Conservation (phyloP, 1,284 basidiomycete species). For the Puccinia triticina region DNA sequence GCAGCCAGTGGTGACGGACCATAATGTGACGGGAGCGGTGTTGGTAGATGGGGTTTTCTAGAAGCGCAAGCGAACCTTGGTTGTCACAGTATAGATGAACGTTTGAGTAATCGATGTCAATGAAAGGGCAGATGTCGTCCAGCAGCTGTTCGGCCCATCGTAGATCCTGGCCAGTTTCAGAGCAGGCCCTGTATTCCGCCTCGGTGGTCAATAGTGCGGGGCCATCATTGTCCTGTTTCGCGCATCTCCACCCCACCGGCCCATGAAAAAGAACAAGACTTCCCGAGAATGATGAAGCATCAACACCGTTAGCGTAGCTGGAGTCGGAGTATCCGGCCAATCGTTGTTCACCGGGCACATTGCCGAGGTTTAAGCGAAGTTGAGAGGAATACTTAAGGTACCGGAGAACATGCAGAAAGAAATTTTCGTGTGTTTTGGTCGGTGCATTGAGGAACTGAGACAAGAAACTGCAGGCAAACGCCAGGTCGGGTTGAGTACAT, state of each 20-base stretch:
- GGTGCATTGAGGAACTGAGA: neutral
- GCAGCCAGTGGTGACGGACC: neutral
- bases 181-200: neutral
- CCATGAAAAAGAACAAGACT: neutral
- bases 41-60: slow-evolving; percentile 7
- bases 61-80: neutral
- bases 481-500: slow-evolving; percentile 26
- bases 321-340: neutral
- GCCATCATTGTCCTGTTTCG: neutral
- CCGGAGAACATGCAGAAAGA: neutral
- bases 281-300: neutral
- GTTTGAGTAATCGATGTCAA: neutral
- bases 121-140: neutral
- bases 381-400: neutral
- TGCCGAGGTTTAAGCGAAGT: neutral
- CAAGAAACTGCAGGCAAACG: neutral
- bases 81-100: slow-evolving; percentile 11
- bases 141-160: slow-evolving; percentile 3
- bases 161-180: neutral
- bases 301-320: neutral
- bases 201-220: slow-evolving; percentile 41
- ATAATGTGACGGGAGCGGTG: neutral
- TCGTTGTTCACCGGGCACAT: neutral
- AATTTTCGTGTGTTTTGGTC: neutral
- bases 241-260: neutral